Evolutionary conservation across 1,284 basidiomycete species (phyloP).

Genomic region (Pseudozyma sp.): DNA sequence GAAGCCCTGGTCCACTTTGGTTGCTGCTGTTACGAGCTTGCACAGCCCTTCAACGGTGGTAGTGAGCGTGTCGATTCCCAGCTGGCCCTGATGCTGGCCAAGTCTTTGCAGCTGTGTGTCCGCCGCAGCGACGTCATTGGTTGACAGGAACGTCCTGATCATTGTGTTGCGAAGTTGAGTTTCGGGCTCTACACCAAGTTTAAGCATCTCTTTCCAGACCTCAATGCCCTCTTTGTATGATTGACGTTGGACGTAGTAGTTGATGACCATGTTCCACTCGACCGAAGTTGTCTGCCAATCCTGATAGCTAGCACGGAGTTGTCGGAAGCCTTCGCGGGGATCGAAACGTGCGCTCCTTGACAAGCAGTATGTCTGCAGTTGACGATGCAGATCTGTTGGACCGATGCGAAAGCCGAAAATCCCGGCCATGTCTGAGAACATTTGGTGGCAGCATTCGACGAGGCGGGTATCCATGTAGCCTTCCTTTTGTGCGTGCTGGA

Average conservation of each 20-base stretch:
- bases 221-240: constrained; percentile 14
- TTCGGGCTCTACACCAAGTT: constrained; percentile 7
- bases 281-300: constrained; percentile 35
- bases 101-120: constrained; percentile 11
- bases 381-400: constrained; percentile 37
- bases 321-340: constrained; percentile 13
- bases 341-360: constrained; percentile 3
- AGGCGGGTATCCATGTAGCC: constrained; percentile 2
- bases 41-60: constrained; percentile 22
- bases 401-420: constrained; percentile 29
- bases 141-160: constrained; percentile 10
- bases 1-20: neutral
- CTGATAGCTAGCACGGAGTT: constrained; percentile 26
- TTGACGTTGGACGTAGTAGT: constrained; percentile 9
- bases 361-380: constrained; percentile 22
- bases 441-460: constrained; percentile 20
- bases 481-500: constrained; percentile 13
- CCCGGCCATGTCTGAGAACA: constrained; percentile 35
- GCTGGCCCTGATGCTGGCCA: neutral
- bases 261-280: constrained; percentile 48
- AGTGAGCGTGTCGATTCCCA: constrained; percentile 22
- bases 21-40: neutral
- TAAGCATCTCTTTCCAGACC: constrained; percentile 26
- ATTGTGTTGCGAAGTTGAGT: constrained; percentile 20
- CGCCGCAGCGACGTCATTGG: constrained; percentile 10